Base-by-base conservation (phyloP, 2,329 filamentous ascomycete genomes). In the Mariannaea elegans region DNA sequence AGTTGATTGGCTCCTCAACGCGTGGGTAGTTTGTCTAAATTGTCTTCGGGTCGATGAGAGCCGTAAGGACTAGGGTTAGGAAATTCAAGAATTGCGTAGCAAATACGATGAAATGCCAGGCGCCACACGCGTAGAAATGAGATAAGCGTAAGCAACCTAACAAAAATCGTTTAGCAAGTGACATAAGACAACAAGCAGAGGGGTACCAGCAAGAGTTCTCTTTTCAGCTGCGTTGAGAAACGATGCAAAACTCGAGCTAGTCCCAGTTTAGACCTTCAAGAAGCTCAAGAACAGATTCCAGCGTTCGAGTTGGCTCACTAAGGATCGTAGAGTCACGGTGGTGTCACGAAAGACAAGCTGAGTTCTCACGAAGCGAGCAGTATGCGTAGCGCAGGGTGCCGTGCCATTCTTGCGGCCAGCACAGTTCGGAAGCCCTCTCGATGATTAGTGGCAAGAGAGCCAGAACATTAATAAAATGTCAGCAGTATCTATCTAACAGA, bases 401-500 rank as follows among this genome's bases (percentile, higher is more conserved):
- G 24, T 27, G 24, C 24, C 24, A n/a, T n/a, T n/a, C n/a, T n/a
- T 7, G 12, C 10, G n/a, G 6, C 16, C 16, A 41, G 18, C n/a
- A 41, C 38, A 6, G 19, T 41, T 18, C 16, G 14, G n/a, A 38
- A 38, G 10, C 32, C 32, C 10, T 14, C 13, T 14, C n/a, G 12
- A 4, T 34, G 10, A 34, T 14, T n/a, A n/a, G 7, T 4, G 9
- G 31, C 31, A 29, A 10, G 18, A 29, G 44, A 48, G n/a, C 23
- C 46, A 16, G 31, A 46, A 29, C 24, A 45, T 31, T 42, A 27
- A 42, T n/a, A 18, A 21, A 18, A 70, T 97, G 92, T 97, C 78
- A 84, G 90, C 92, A 93, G 88, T 87, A 87, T 87, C 93, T 97
- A 97, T 97, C 93, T 97, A 97, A 94, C 93, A 85, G 90, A 89